Percentiles rank a stretch among this genome's conserved stretches.
These are phyloP conservation scores for Leucocoprinus sp. DNA, from an alignment of 768 basidiomycete species.

Conservation along the genomic window DNA sequence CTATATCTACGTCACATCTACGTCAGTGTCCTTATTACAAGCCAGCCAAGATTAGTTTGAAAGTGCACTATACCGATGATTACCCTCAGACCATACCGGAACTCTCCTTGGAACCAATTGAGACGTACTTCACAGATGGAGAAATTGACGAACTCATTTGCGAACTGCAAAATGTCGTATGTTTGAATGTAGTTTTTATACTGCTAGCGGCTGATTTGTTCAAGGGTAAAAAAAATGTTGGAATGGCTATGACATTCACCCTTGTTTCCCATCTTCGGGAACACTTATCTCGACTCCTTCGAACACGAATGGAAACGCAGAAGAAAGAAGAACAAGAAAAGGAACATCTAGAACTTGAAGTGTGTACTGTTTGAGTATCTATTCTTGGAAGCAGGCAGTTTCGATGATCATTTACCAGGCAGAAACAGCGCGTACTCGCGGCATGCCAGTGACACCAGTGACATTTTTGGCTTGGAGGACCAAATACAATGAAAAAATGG, in stretches of 20 bases:
- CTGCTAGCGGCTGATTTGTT: constrained; percentile 9
- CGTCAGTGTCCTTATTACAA: constrained; percentile 10
- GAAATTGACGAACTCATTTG: constrained; percentile 49
- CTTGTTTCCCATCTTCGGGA: constrained; percentile 82
- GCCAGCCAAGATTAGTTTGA: constrained; percentile 66
- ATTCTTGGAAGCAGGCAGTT: neutral
- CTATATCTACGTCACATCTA: no score
- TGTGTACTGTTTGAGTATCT: constrained; percentile 21
- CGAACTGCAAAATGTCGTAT: constrained; percentile 49
- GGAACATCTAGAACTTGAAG: constrained; percentile 71
- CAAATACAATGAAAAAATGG: constrained; percentile 69
- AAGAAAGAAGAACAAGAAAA: constrained; percentile 62
- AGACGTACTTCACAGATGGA: constrained; percentile 48
- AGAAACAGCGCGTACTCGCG: constrained; percentile 79
- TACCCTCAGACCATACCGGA: constrained; percentile 85
- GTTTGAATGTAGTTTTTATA: constrained; percentile 17
- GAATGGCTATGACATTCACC: constrained; percentile 98
- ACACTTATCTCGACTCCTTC: constrained; percentile 56
- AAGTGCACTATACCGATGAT: constrained; percentile 66
- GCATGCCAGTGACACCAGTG: constrained; percentile 83
- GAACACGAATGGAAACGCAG: constrained; percentile 45
- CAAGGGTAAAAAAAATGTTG: constrained; percentile 78
- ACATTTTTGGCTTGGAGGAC: constrained; percentile 78
- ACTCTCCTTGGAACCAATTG: constrained; percentile 53
- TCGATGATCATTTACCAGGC: constrained; percentile 42